These are phyloP conservation scores for Bacidia rubella DNA, from an alignment of 495 filamentous ascomycete species.

Conservation along the genomic window DNA sequence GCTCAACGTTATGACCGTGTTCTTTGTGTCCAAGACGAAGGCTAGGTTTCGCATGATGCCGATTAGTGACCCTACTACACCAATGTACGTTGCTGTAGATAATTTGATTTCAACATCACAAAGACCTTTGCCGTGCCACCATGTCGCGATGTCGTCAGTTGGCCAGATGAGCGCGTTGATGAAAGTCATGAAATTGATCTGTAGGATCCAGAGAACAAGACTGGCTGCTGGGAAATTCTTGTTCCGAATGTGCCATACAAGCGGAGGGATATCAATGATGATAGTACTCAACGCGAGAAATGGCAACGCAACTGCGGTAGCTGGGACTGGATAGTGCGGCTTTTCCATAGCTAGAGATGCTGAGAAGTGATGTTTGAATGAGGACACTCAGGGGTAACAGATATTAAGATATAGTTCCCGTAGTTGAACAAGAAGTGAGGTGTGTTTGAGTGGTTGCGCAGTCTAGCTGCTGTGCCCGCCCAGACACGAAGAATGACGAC, in stretches of 20 bases:
- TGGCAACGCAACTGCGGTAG: conserved; percentile 27
- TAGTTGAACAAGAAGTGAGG: too few species aligned
- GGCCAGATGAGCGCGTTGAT: conserved; percentile 77
- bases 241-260: conserved; percentile 42
- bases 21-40: conserved; percentile 50
- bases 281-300: conserved; percentile 44
- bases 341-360: conserved; percentile 7
- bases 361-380: background rate
- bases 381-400: background rate
- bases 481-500: too few species aligned
- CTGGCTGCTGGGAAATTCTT: conserved; percentile 47
- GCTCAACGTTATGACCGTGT: conserved; percentile 39
- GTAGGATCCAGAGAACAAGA: conserved; percentile 49
- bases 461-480: too few species aligned
- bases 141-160: conserved; percentile 47
- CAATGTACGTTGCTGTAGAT: conserved; percentile 48
- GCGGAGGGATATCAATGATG: conserved; percentile 40
- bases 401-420: background rate
- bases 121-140: conserved; percentile 62
- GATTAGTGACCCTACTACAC: conserved; percentile 43
- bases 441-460: background rate
- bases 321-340: conserved; percentile 28
- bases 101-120: conserved; percentile 77
- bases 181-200: conserved; percentile 54
- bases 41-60: conserved; percentile 69